Base-by-base conservation (phyloP, 768 basidiomycete genomes). In the Pleurotus sapidus region DNA sequence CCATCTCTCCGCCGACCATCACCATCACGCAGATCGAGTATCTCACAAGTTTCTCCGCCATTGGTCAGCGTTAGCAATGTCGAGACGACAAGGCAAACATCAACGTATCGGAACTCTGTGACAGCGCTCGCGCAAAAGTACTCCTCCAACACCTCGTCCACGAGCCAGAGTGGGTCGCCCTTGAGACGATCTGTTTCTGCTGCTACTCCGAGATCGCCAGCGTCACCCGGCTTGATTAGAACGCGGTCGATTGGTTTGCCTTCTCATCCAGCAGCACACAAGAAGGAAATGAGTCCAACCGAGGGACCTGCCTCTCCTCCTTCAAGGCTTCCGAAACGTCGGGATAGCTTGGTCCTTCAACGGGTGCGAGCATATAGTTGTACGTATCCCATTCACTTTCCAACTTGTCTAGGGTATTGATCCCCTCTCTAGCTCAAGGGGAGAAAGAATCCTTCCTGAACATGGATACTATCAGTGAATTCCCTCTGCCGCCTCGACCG, bases 301-400 rank as follows among this genome's bases (percentile, higher is more conserved):
- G 39, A 56, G 14, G 23, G n/a, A 46, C 55, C 55, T 56, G 27
- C 24, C n/a, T n/a, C 42, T 24, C 24, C 55, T 27, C 55, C 42
- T 34, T 24, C 46, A 3, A 30, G 24, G n/a, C 54, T 63, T 47
- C 59, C 61, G 34, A 55, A 57, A 39, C 69, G 66, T 54, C 65
- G 74, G 53, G 73, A 75, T 48, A 76, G 74, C 54, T 49, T 75
- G 14, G 74, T 77, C 24, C 59, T 73, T 3, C 74, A 74, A 57
- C 56, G 74, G 60, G 67, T 70, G 2, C 69, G 63, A 55, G 71
- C 66, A 14, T 72, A 67, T 47, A 68, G 73, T 59, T 57, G 59
- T 38, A 63, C 60, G 65, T 30, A 27, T 43, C 18, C 20, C n/a
- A 18, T 5, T 42, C 8, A 55, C 20, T 1, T 20, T 46, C 59